Evolutionary conservation across 495 filamentous ascomycete species (phyloP).

Genomic region (Penicillium canariense): DNA sequence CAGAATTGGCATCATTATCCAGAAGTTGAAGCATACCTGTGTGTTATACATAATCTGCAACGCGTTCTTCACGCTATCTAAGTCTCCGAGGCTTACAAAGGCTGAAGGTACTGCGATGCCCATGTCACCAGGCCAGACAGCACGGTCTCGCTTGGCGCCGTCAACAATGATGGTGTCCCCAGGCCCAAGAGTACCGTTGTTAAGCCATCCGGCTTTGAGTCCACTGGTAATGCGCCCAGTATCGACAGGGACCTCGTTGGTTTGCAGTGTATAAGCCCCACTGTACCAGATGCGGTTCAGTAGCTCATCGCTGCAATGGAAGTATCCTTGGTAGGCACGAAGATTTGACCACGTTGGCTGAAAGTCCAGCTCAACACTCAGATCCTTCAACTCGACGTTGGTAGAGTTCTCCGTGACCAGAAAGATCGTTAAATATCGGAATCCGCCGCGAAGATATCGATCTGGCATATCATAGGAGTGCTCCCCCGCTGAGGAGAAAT

Average conservation of each 20-base stretch:
- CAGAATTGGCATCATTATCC: background rate
- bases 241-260: constrained; percentile 53
- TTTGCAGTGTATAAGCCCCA: constrained; percentile 62
- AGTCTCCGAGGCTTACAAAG: constrained; percentile 58
- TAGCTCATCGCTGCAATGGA: constrained; percentile 56
- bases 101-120: constrained; percentile 55
- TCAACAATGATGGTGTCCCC: constrained; percentile 55
- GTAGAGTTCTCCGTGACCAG: constrained; percentile 34
- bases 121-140: constrained; percentile 63
- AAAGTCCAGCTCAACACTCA: constrained; percentile 53
- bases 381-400: constrained; percentile 37
- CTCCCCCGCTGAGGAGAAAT: constrained; percentile 46
- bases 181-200: constrained; percentile 53
- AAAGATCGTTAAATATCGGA: constrained; percentile 60
- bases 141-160: constrained; percentile 59
- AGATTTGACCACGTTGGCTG: constrained; percentile 66
- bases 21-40: constrained; percentile 35
- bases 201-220: constrained; percentile 51
- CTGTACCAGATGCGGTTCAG: constrained; percentile 66
- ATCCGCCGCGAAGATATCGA: constrained; percentile 54
- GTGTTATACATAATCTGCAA: constrained; percentile 59
- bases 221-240: constrained; percentile 54
- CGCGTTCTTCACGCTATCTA: constrained; percentile 60
- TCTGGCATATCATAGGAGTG: constrained; percentile 53
- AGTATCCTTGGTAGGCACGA: constrained; percentile 61